Evolutionary conservation across 495 filamentous ascomycete genomes (phyloP), one percentile per base, ranked within the genome.

Genomic region (Cercophora scortea): DNA sequence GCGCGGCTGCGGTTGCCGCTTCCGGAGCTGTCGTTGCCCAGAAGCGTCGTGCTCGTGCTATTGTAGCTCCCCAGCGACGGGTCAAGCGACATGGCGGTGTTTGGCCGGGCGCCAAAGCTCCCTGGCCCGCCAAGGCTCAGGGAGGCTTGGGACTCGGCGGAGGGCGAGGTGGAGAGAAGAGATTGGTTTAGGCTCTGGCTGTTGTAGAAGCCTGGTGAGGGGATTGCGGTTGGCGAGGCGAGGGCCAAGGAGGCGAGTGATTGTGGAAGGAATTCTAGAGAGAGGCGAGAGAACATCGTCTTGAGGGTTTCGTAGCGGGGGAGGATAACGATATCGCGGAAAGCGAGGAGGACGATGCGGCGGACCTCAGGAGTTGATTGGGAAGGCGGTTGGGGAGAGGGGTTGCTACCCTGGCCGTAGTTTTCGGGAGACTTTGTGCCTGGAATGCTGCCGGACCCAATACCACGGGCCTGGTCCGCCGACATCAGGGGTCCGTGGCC

Each of bases 281-380:
- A 88, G 13, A 99, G 79, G 10, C 91, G 82, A 9, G 90, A 95
- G 71, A 99, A 97, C 25, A 91, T 93, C 9, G 82, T 78, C 66
- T 92, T 89, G 25, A 99, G 79, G 10, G 81, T 80, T 46, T 95
- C 88, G 67, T 91, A 89, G 18, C 91, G 79, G 6, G 88, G 85
- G 8, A 97, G 69, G 51, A 99, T 87, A 32, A 97, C 82, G 42
- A 79, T 82, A 66, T 97, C 91, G 19, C 94, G 84, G 72, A 93
- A 96, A 1, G 86, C 80, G n/a, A 91, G 82, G 40, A 99, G 78
- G 0, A 94, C 89, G 15, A 99, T 80, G 32, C 89, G 81, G 19
- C 94, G 83, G 4, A 96, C 88, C 55, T 99, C 92, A 3, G 36
- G 36, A 19, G 53, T 54, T 34, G 65, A 64, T 9, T 51, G 46